Evolutionary conservation across 2,329 filamentous ascomycete genomes (phyloP), one percentile per base, ranked within the genome.

Genomic region (Neopestalotiopsis sp.): DNA sequence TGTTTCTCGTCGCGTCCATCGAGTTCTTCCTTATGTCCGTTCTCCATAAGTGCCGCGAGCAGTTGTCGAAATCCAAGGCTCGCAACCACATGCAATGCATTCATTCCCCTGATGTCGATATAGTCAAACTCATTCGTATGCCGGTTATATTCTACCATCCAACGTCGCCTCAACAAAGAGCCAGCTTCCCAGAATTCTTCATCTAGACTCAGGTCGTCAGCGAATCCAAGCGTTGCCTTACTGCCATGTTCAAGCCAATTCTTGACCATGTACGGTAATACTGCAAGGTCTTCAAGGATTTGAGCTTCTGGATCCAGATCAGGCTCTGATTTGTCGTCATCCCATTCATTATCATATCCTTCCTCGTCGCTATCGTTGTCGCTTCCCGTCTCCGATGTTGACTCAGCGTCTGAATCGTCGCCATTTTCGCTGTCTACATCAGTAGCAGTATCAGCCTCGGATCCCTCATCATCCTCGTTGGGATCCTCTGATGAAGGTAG

Each of bases 231-330:
- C 0, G 82, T 83, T 20, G 82, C 81, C 63, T 81, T 81, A 57
- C 80, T 79, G 1, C 80, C 82, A 65, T 83, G 82, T 5, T 78
- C 74, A 3, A 83, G 73, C 82, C 82, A 83, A 45, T 83, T 71
- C 62, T 81, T 82, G 4, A 83, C 76, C 4, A 81, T 76, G 24
- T 83, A 83, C 7, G 76, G 20, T 12, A 65, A 30, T 45, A 17
- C 62, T 49, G 28, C 49, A 28, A 38, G 10, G 3, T 74, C 73
- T 4, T 69, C 70, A 1, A 78, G 69, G 2, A 73, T 68, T 7
- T 75, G 71, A 0, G 76, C 77, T 68, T 81, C 80, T 0, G 74
- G 72, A 3, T 77, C 75, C 5, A 68, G 56, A 1, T 73, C 74
- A 9, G 73, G 67, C 7, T 72, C 69, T 0, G 71, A 68, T 0